phyloP scores from a whole-genome alignment of 345 rosid genomes.

The Salix koriyanagi region DNA sequence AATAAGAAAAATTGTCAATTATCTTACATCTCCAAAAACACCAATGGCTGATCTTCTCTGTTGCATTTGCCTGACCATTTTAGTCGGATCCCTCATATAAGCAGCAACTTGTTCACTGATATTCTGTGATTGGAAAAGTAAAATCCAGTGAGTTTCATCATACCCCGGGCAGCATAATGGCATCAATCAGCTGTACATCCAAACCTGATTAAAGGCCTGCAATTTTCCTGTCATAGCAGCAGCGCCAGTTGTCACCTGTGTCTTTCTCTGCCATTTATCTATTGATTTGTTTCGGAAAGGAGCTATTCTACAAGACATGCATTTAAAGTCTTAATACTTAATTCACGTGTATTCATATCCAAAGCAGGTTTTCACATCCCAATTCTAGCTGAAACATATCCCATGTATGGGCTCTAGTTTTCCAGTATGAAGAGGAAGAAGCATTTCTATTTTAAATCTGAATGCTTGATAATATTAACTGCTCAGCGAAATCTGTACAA shows the following conservation, averaged over 20 bases:
- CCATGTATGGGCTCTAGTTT: no score
- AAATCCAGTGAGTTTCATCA: constrained; percentile 16
- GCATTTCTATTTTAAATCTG: no score
- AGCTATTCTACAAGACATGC: constrained; percentile 51
- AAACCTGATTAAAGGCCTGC: constrained; percentile 95
- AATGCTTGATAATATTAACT: no score
- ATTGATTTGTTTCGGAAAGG: constrained; percentile 78
- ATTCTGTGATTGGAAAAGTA: constrained; percentile 42
- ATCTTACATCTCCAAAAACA: constrained; percentile 75
- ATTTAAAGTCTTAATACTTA: constrained; percentile 1
- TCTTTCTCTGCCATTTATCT: constrained; percentile 92
- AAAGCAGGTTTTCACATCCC: not conserved
- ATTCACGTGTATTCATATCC: not conserved
- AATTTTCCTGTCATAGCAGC: constrained; percentile 83
- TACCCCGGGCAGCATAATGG: not conserved
- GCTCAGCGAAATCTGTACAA: no score
- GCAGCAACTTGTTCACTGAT: constrained; percentile 85
- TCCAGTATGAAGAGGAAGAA: no score
- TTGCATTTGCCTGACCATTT: constrained; percentile 96
- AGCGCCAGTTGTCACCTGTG: constrained; percentile 84
- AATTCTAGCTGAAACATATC: not conserved
- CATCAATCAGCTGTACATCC: not conserved
- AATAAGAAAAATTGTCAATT: not conserved
- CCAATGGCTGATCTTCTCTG: constrained; percentile 59
- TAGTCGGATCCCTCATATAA: constrained; percentile 90